These are phyloP conservation scores for Zymoseptoria crescenta DNA, from an alignment of 2,329 filamentous ascomycete genomes.

Conservation along the genomic window DNA sequence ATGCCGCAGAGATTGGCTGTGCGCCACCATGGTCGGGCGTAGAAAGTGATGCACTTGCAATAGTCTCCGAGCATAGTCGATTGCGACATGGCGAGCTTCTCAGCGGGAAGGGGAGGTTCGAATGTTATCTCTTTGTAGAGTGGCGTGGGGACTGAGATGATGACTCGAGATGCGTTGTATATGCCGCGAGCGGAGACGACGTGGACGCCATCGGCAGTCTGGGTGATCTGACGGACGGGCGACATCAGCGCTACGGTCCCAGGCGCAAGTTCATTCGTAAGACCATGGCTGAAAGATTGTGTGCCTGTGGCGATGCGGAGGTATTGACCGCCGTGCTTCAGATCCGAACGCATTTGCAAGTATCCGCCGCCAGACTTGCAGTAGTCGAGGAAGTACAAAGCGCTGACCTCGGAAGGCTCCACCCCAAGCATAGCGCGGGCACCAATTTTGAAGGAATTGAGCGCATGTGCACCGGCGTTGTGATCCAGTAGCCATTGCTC, in stretches of 20 bases:
- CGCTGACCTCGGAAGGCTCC: slow-evolving; percentile 44
- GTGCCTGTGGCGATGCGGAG: slow-evolving; percentile 44
- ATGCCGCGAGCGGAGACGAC: slow-evolving; percentile 25
- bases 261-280: slow-evolving; percentile 31
- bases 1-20: slow-evolving; percentile 40
- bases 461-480: slow-evolving; percentile 26
- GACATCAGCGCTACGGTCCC: slow-evolving; percentile 14
- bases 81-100: slow-evolving; percentile 28
- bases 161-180: slow-evolving; percentile 38
- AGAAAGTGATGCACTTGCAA: slow-evolving; percentile 46
- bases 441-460: slow-evolving; percentile 39
- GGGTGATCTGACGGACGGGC: slow-evolving; percentile 17
- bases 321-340: slow-evolving; percentile 46
- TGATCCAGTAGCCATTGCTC: slow-evolving; percentile 32
- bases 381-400: slow-evolving; percentile 50
- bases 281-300: slow-evolving; percentile 33
- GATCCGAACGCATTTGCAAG: slow-evolving; percentile 46
- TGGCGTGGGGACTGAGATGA: slow-evolving; percentile 44
- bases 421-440: slow-evolving; percentile 45
- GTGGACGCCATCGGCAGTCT: slow-evolving; percentile 11
- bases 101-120: slow-evolving; percentile 37
- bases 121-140: slow-evolving; percentile 42
- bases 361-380: slow-evolving; percentile 47
- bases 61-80: slow-evolving; percentile 37
- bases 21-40: slow-evolving; percentile 42